A percentile compares a stretch with the other conserved stretches of the same genome.
phyloP scores from a whole-genome alignment of 2,329 filamentous ascomycete genomes.

The Catunica adiposa region DNA sequence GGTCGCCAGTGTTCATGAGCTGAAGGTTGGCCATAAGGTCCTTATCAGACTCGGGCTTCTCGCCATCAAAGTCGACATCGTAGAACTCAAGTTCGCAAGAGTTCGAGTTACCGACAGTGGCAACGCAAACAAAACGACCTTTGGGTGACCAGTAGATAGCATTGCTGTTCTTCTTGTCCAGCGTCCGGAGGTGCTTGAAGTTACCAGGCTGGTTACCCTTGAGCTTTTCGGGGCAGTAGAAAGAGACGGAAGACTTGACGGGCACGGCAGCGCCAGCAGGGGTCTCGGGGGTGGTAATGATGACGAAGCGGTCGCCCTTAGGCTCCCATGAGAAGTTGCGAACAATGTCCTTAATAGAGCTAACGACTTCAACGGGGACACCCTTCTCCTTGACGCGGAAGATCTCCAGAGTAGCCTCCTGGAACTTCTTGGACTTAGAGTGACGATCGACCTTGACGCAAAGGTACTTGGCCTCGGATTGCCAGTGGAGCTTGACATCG shows the following conservation, averaged over 20 bases:
- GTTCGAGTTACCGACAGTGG: conserved; percentile 81
- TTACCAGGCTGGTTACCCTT: conserved; percentile 71
- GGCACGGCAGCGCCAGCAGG: conserved; percentile 61
- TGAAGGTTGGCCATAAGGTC: conserved; percentile 88
- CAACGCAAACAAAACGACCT: conserved; percentile 87
- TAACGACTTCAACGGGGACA: conserved; percentile 92
- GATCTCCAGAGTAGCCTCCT: conserved; percentile 93
- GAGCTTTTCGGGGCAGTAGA: conserved; percentile 91
- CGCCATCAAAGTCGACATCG: conserved; percentile 94
- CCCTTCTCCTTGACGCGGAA: conserved; percentile 97
- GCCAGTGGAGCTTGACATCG: conserved; percentile 97
- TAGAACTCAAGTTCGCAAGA: conserved; percentile 95
- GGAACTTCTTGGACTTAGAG: conserved; percentile 97
- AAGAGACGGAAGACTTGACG: conserved; percentile 86
- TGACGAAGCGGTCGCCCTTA: conserved; percentile 90
- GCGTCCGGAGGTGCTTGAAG: conserved; percentile 87
- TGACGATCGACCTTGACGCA: conserved; percentile 98
- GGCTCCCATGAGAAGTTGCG: conserved; percentile 99
- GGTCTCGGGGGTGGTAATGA: conserved; percentile 86
- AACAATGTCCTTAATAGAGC: conserved; percentile 94
- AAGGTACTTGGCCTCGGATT: conserved; percentile 82
- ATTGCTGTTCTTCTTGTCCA: conserved; percentile 99
- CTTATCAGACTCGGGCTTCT: conserved; percentile 85
- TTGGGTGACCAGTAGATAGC: conserved; percentile 98
- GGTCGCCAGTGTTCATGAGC: conserved; percentile 82